Evolutionary conservation across 2,329 filamentous ascomycete genomes (phyloP), one percentile per base, ranked within the genome.

Genomic region (Claviceps purpurea): DNA sequence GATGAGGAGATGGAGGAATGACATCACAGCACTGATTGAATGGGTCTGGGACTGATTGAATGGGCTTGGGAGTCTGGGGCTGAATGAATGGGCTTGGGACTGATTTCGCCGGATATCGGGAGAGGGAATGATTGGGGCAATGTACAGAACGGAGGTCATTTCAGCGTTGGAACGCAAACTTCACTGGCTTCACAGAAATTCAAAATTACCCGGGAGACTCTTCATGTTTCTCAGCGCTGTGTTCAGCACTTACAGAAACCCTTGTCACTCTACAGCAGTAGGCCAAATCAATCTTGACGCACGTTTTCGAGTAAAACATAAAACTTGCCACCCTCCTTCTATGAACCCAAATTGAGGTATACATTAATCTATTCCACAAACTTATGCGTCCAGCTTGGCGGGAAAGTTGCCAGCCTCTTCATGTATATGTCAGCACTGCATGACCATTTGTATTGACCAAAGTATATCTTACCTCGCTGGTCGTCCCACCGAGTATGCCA

Each of bases 401-500:
- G 82, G 82, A 73, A 86, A 86, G 65, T 76, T 85, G 64, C 82
- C 82, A 61, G 76, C 75, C 69, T 82, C 82, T 85, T 65, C 57
- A 51, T 20, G 16, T n/a, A 49, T 55, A 26, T 20, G 48, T 67
- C 60, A 65, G 65, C 41, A 5, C 56, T 55, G 55, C 18, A 22
- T 10, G 30, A 42, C 10, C 41, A 41, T 42, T 54, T 44, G 49
- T 22, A 5, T 47, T 46, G 16, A 13, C 13, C 22, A 37, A 4
- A 26, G 24, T 14, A 44, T 57, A 51, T 74, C 85, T 68, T 77
- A 94, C 89, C 88, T 73, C 93, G 87, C 79, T 97, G 93, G 66
- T 93, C 88, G 68, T 98, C 91, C 93, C 93, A 98, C 74, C 93
- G 82, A 73, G 84, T 74, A 68, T 86, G 85, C 93, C 93, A 98